Base-by-base conservation (phyloP, 2,329 filamentous ascomycete species). In the Plenodomus lindquistii region DNA sequence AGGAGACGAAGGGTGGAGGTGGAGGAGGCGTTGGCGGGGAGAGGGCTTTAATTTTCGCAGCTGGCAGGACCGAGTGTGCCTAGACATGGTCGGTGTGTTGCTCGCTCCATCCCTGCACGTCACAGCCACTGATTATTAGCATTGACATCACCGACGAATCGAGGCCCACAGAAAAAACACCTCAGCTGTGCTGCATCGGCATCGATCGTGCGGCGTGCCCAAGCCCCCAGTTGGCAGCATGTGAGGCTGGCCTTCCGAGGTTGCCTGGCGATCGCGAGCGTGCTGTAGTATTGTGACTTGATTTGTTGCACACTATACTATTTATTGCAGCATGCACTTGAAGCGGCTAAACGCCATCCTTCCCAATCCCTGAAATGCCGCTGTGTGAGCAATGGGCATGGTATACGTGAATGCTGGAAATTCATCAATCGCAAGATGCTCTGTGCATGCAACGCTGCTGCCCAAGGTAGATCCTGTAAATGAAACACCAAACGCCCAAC, bases 31-130 rank as follows among this genome's bases (percentile, higher is more conserved):
- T 45, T 27, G 53, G 46, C 42, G 53, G 52, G 53, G 57, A 49
- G 57, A 49, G 41, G 29, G 29, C 44, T 36, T 46, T 42, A 61
- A 65, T 63, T 65, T 65, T 65, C 54, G 46, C 59, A 46, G 49
- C 64, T 65, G 52, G 46, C 59, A 46, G 49, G 45, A 42, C 46
- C 42, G 39, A 52, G 44, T 37, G 38, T 37, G 37, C 46, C 45
- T 50, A 31, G 27, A 15, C 27, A 15, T 7, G 27, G 27, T 31
- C 27, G 27, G 27, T 31, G 27, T 31, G 27, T 31, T 31, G 15
- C 27, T 31, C 6, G 27, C 27, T 4, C 4, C 27, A 50, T 45
- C 52, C 46, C 50, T 52, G 49, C 38, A 18, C 39, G 37, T 41
- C 29, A 40, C 46, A 46, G 49, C 52, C 52, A 46, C 46, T 53